Conservation (phyloP, 371 early-diverging fungal genomes). For the Mucor indicus region DNA sequence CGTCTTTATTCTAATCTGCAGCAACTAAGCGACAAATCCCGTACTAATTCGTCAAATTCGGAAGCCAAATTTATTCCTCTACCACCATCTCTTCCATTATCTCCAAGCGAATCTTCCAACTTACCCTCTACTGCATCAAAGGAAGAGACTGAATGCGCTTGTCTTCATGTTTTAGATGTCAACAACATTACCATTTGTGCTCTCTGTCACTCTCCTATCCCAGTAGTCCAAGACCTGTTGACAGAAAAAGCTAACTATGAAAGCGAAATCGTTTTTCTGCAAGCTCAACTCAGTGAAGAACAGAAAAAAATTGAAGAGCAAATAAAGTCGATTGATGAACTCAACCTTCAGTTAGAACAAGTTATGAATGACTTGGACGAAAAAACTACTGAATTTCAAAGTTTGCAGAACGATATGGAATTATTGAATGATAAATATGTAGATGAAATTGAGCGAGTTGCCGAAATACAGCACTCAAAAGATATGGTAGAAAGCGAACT, state of each 20-base stretch:
- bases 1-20: too few species aligned
- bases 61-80: too few species aligned
- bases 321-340: conserved; percentile 31
- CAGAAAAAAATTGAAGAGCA: conserved; percentile 45
- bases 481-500: conserved; percentile 88
- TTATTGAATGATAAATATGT: conserved; percentile 67
- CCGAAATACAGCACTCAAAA: conserved; percentile 87
- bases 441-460: conserved; percentile 86
- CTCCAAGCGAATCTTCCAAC: too few species aligned
- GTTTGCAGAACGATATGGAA: conserved; percentile 56
- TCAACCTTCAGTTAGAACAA: conserved; percentile 42
- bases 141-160: conserved; percentile 53
- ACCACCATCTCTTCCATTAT: too few species aligned
- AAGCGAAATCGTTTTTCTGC: conserved; percentile 42
- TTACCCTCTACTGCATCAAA: too few species aligned
- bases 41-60: too few species aligned
- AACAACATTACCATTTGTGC: conserved; percentile 37
- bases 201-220: conserved; percentile 56
- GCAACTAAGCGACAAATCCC: too few species aligned
- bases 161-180: conserved; percentile 30
- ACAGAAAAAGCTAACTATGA: conserved; percentile 43
- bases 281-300: conserved; percentile 42
- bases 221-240: conserved; percentile 47
- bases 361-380: conserved; percentile 42
- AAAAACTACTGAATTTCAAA: conserved; percentile 45